Evolutionary conservation across 139 green algal genomes (phyloP).

Genomic region (Coelastrella sp.): DNA sequence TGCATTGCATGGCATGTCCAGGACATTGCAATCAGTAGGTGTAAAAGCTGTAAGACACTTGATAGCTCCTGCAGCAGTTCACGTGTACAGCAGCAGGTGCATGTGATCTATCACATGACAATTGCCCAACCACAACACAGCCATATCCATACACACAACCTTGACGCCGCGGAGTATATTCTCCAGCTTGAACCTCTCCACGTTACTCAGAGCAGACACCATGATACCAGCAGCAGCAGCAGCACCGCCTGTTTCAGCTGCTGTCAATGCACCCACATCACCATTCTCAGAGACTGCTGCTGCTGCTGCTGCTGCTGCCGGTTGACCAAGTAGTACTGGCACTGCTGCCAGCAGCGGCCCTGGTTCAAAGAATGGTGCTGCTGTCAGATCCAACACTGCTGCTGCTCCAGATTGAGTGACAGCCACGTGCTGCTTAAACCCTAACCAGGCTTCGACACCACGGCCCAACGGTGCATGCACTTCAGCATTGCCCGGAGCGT

Average conservation of each 20-base stretch:
- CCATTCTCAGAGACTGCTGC: not conserved
- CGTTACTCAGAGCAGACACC: not conserved
- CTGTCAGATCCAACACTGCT: constrained; percentile 65
- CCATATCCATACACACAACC: constrained; percentile 15
- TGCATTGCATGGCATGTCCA: no score
- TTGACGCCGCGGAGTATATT: constrained; percentile 23
- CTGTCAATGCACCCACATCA: not conserved
- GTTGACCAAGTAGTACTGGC: constrained; percentile 19
- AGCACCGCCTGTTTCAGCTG: no score
- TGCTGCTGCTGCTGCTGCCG: no score
- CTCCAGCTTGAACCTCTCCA: constrained; percentile 18
- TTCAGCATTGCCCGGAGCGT: constrained; percentile 35
- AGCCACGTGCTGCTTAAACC: constrained; percentile 54
- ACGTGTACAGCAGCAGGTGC: no score
- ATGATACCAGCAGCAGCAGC: constrained; percentile 18
- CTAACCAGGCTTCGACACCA: constrained; percentile 68
- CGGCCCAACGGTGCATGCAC: constrained; percentile 29
- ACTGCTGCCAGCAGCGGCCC: constrained; percentile 47
- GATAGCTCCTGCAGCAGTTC: no score
- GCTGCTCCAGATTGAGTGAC: constrained; percentile 53
- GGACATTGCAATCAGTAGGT: no score
- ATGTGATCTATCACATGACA: no score
- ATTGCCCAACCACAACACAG: no score
- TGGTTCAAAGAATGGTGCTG: constrained; percentile 61
- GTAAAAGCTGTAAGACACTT: no score